Percentiles rank a stretch among this genome's conserved stretches.
phyloP scores from a whole-genome alignment of 163 green algal species.

The Picocystis sp. region DNA sequence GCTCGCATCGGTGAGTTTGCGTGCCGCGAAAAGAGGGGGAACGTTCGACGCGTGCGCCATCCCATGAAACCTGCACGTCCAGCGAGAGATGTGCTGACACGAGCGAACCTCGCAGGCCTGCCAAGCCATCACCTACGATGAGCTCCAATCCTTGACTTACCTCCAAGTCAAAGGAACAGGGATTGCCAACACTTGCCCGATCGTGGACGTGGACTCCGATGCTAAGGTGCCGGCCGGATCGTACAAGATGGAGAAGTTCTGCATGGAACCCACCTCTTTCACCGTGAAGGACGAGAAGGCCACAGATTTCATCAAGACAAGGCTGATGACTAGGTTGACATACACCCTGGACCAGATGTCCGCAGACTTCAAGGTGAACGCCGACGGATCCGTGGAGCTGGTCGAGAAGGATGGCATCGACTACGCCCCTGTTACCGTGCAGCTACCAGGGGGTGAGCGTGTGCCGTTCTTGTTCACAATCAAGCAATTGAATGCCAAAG shows the following conservation, averaged over 20 bases:
- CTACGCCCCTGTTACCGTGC: slow-evolving; percentile 88
- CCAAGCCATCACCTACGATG: slow-evolving; percentile 77
- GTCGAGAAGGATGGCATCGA: slow-evolving; percentile 95
- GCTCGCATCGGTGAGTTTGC: too few species aligned
- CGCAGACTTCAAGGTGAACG: slow-evolving; percentile 56
- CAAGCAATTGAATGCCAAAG: slow-evolving; percentile 90
- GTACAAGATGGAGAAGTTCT: slow-evolving; percentile 92
- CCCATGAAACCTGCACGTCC: too few species aligned
- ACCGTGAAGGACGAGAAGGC: slow-evolving; percentile 48
- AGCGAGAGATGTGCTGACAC: too few species aligned
- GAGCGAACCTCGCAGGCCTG: slow-evolving; percentile 29
- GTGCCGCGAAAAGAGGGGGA: too few species aligned
- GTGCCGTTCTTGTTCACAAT: slow-evolving; percentile 98
- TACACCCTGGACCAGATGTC: slow-evolving; percentile 94
- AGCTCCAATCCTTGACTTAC: slow-evolving; percentile 91
- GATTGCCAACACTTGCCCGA: slow-evolving; percentile 94
- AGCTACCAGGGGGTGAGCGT: slow-evolving; percentile 92
- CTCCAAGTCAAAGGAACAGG: slow-evolving; percentile 94
- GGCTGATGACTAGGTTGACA: slow-evolving; percentile 96
- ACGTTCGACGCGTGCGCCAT: too few species aligned
- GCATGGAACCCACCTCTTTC: slow-evolving; percentile 94
- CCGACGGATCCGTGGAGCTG: slow-evolving; percentile 68
- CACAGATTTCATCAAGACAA: slow-evolving; percentile 89
- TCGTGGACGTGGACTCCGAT: slow-evolving; percentile 42
- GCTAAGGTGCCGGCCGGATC: slow-evolving; percentile 65